These are phyloP conservation scores for Vigna radiata DNA, from an alignment of 306 rosid genomes.

Conservation along the genomic window DNA sequence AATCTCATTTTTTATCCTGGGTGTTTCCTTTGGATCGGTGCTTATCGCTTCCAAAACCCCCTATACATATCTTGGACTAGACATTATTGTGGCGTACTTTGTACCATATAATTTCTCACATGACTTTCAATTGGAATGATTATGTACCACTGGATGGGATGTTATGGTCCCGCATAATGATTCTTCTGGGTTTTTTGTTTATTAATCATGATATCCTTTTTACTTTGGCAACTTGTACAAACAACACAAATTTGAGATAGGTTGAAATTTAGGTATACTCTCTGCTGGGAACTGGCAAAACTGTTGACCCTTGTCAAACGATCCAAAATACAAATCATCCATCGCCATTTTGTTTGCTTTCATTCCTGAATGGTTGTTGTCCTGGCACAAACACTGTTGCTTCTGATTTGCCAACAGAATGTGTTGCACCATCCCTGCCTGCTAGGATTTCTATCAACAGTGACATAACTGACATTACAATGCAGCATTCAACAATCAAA, in stretches of 20 bases:
- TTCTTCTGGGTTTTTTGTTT: constrained; percentile 33
- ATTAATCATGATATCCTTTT: constrained; percentile 37
- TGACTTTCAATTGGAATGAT: constrained; percentile 17
- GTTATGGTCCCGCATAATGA: constrained; percentile 35
- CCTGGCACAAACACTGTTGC: constrained; percentile 8
- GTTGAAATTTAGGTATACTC: neutral
- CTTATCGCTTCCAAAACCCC: constrained; percentile 29
- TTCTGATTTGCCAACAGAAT: constrained; percentile 44
- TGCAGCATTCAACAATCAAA: neutral
- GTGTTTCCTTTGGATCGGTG: constrained; percentile 27
- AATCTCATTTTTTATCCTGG: constrained; percentile 25
- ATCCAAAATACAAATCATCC: neutral
- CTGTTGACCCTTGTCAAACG: constrained; percentile 17
- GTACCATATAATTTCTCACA: constrained; percentile 34
- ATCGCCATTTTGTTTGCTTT: neutral
- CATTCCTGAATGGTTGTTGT: neutral
- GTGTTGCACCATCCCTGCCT: constrained; percentile 22
- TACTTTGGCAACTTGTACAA: constrained; percentile 41
- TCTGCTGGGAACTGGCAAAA: constrained; percentile 15
- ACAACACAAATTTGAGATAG: constrained; percentile 10
- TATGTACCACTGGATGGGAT: constrained; percentile 23
- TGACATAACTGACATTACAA: constrained; percentile 16
- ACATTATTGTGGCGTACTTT: constrained; percentile 37
- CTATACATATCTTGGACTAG: constrained; percentile 1
- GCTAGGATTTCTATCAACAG: constrained; percentile 3